Percentiles rank a stretch among this genome's conserved stretches.
Conservation (phyloP, 2,329 filamentous ascomycete genomes). For the Ophiocordyceps camponoti-saundersi region DNA sequence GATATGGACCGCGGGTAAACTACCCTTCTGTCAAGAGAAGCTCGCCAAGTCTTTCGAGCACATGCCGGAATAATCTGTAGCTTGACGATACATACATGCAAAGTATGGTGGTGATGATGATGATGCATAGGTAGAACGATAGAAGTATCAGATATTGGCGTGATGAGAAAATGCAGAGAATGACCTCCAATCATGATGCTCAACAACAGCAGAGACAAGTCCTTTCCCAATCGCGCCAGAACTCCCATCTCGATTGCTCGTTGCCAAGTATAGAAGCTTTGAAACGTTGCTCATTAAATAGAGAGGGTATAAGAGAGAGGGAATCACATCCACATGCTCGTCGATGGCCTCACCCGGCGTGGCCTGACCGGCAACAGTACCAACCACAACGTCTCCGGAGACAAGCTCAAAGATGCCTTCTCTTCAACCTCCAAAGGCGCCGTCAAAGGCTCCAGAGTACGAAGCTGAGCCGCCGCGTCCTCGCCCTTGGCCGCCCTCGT, state of each 20-base stretch:
- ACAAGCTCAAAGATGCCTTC: slow-evolving; percentile 9
- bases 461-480: slow-evolving; percentile 7
- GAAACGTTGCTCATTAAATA: neutral
- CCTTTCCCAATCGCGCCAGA: no score
- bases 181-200: neutral
- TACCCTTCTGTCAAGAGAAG: slow-evolving; percentile 52
- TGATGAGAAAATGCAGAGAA: neutral
- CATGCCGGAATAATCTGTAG: slow-evolving; percentile 31
- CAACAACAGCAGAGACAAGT: neutral
- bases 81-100: neutral
- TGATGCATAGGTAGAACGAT: neutral
- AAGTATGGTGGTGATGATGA: neutral
- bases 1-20: slow-evolving; percentile 53
- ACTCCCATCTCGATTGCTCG: neutral
- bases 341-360: neutral
- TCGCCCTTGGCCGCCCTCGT: slow-evolving; percentile 9
- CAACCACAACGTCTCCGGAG: slow-evolving; percentile 17
- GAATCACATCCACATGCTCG: neutral
- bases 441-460: slow-evolving; percentile 11
- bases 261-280: neutral
- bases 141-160: neutral
- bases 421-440: slow-evolving; percentile 12
- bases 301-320: no score
- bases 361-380: slow-evolving; percentile 9
- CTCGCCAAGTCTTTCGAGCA: slow-evolving; percentile 44